Base-by-base conservation (phyloP, 768 basidiomycete genomes). In the Russula griseocarnosa region DNA sequence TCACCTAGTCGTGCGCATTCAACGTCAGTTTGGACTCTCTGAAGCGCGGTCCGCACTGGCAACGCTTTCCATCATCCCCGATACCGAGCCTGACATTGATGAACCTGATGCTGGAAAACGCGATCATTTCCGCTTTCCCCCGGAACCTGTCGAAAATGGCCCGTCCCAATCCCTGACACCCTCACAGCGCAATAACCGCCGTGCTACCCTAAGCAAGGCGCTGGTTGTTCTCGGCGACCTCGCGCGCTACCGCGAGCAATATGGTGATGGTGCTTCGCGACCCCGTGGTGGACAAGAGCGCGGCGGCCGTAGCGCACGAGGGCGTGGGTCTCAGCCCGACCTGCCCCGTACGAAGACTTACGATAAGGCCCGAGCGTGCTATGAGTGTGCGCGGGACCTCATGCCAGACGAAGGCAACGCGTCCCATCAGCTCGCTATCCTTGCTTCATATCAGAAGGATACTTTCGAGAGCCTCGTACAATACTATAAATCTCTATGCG, bases 351-450 rank as follows among this genome's bases (percentile, higher is more conserved):
- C 59, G 34, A 79, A 86, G 67, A 87, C 87, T 67, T 94, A 87
- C 71, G 80, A 85, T 51, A 86, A 82, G 70, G 91, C 92, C 1
- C 83, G 84, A 20, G 82, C 83, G 55, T 92, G 86, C 72, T 99
- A 98, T 74, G 86, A 91, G 54, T 88, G 92, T 66, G 95, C 97
- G 2, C 81, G 88, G 46, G 71, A 86, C 34, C 80, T 99, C 10
- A 77, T 90, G 7, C 96, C 97, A 0, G 80, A 88, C 60, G 92
- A 96, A 67, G 97, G 96, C 68, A 95, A 98, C 71, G 84, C 97
- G 0, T 96, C 90, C 22, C 96, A 98, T 73, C 97, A 98, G 74
- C 85, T 98, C 22, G 97, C 96, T 5, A 95, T 98, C 64, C 82
- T 98, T 36, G 83, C 93, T 3, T 86, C 88, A 5, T 95, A 97